phyloP scores from a whole-genome alignment of 306 rosid species.

The Trifolium subterraneum region DNA sequence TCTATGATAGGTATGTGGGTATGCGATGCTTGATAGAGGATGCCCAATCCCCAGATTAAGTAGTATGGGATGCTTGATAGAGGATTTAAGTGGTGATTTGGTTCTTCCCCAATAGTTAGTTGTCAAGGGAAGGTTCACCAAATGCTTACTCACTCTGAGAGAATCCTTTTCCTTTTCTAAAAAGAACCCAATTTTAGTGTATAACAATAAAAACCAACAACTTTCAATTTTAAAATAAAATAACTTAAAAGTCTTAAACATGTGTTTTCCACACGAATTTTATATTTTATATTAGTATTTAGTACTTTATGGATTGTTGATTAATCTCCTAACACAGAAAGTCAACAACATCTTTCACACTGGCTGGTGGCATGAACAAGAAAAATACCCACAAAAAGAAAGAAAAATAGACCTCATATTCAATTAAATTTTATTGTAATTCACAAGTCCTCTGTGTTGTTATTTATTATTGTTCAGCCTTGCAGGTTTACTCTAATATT shows the following conservation, averaged over 20 bases:
- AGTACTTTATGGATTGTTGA: too few relatives aligned
- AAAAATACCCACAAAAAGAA: constrained; percentile 12
- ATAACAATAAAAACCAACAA: neutral
- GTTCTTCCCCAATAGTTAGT: too few relatives aligned
- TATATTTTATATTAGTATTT: neutral
- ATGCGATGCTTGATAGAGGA: too few relatives aligned
- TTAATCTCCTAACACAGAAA: neutral
- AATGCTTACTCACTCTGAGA: too few relatives aligned
- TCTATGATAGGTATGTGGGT: too few relatives aligned
- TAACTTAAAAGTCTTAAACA: constrained; percentile 12
- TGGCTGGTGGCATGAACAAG: constrained; percentile 3
- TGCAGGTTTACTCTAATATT: constrained; percentile 32
- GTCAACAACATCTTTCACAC: constrained; percentile 7
- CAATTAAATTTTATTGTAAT: constrained; percentile 39
- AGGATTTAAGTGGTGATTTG: too few relatives aligned
- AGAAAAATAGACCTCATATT: constrained; percentile 37
- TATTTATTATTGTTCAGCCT: constrained; percentile 35
- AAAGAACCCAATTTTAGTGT: neutral
- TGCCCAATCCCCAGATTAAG: too few relatives aligned
- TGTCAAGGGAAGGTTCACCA: too few relatives aligned
- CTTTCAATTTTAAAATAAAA: neutral
- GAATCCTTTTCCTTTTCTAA: neutral
- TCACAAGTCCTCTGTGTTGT: constrained; percentile 25
- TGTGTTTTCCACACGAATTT: neutral
- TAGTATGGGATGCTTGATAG: too few relatives aligned